Base-by-base conservation (phyloP, 352 stramenopile genomes). In the Globisporangium takayamanum region DNA sequence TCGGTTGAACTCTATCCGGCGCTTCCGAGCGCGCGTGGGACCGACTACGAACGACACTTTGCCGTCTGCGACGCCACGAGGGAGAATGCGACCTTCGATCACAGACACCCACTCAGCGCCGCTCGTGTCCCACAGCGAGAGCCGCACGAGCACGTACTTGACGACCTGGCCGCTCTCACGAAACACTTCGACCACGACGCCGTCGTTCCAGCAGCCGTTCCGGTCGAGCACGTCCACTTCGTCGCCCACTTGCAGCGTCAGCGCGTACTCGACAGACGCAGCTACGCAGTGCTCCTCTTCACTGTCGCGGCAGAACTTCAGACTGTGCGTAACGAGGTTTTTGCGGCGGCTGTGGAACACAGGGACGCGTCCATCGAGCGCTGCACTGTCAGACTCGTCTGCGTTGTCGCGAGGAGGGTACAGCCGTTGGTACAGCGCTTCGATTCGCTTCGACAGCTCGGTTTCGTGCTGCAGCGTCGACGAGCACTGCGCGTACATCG, bases 141-240 rank as follows among this genome's bases (percentile, higher is more conserved):
- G 75, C 15, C 74, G 82, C 54, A 95, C 60, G 41, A 84, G 64
- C 36, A 92, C 68, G 64, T 86, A 88, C 57, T 84, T 93, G 16
- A 77, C 33, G 2, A 62, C 25, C 5, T 57, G 51, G 5, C 42
- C 68, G 8, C 57, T 61, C 63, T 92, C 76, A 15, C 61, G 59
- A 55, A 78, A 82, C 12, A 78, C 59, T 25, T 93, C 77, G 11
- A 88, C 46, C 3, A 95, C 78, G 57, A 89, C 72, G 11, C 80
- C 86, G n/a, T 88, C 74, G 49, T 88, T 89, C 86, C 86, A 95
- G 53, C 79, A 87, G 5, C 78, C 80, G 28, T 86, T 87, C 39
- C 72, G 68, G 64, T 95, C 86, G 18, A 95, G 63, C 46, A 89
- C 82, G 58, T 95, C 86, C 30, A 91, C 74, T 45, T 80, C 72